Percentiles rank a stretch among this genome's conserved stretches.
Conservation (phyloP, 306 rosid species). For the Prunus padus region DNA sequence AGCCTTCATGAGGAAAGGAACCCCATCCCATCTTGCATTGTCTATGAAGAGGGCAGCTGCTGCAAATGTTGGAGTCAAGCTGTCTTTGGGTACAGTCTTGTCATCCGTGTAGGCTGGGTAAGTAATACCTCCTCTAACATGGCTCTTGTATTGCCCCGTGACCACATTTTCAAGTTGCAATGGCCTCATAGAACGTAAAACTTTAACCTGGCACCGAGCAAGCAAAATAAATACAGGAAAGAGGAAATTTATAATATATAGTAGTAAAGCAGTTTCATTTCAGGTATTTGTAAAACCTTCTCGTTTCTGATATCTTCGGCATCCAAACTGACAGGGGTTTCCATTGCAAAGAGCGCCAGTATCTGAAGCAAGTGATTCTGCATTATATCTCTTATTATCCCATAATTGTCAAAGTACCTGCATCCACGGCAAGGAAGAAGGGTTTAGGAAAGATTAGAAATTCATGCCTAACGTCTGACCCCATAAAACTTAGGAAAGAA, state of each 20-base stretch:
- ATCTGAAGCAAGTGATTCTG: slow-evolving; percentile 95
- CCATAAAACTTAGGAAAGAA: slow-evolving; percentile 20
- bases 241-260: background rate
- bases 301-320: slow-evolving; percentile 95
- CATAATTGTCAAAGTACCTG: slow-evolving; percentile 85
- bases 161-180: slow-evolving; percentile 58
- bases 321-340: slow-evolving; percentile 92
- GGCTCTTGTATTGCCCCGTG: slow-evolving; percentile 82
- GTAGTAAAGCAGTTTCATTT: background rate
- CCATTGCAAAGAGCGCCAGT: slow-evolving; percentile 94
- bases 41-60: slow-evolving; percentile 91
- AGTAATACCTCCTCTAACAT: slow-evolving; percentile 67
- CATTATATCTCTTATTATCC: slow-evolving; percentile 92
- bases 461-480: background rate
- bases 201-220: slow-evolving; percentile 68
- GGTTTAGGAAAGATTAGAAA: slow-evolving; percentile 24
- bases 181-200: slow-evolving; percentile 87
- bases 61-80: slow-evolving; percentile 92
- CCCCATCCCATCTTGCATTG: slow-evolving; percentile 97
- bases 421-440: slow-evolving; percentile 23
- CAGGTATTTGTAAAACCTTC: slow-evolving; percentile 49
- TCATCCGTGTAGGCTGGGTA: slow-evolving; percentile 78
- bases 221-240: slow-evolving; percentile 3
- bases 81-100: slow-evolving; percentile 76
- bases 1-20: slow-evolving; percentile 90